Evolutionary conservation across 441 rosid genomes (phyloP), one percentile per base, ranked within the genome.

Genomic region (Croton laevigatus): DNA sequence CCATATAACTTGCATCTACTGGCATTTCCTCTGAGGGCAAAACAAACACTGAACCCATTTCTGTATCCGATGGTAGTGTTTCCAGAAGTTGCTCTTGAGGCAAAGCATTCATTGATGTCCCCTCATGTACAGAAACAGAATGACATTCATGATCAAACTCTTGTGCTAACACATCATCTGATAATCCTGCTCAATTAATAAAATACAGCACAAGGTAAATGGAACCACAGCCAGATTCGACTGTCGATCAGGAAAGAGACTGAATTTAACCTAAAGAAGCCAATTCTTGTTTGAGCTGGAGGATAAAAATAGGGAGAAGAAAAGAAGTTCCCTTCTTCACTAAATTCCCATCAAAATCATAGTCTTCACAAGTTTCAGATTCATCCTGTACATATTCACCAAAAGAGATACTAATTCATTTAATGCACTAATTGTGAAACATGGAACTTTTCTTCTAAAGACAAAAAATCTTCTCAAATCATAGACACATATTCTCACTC

Each of bases 241-340:
- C 73, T 34, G 75, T 9, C 65, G 72, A 78, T 59, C 19, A 22
- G 46, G 68, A 69, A 70, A 45, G 60, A 27, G 59, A 74, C 45
- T 59, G 70, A 80, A 72, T 70, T 55, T 69, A 62, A 90, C 97
- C 98, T 81, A 89, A 85, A 75, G 89, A 89, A 76, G 91, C 79
- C 78, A 94, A 79, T 82, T 94, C 97, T 79, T 89, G 93, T 87
- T 94, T 94, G 78, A 94, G 91, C 82, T 87, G 82, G 72, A 87
- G 86, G 77, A 91, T 90, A 37, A 55, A 40, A 44, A 42, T 4
- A 14, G 44, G 49, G 32, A 14, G 7, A 14, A 63, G 14, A 59
- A 66, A 37, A 42, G 11, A 36, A 73, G 20, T 55, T 82, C 88
- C 98, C 97, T 86, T 83, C 51, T 61, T 75, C 54, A 38, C 13